Base-by-base conservation (phyloP, 1,284 basidiomycete species). In the Gastroboletus turbinatus region DNA sequence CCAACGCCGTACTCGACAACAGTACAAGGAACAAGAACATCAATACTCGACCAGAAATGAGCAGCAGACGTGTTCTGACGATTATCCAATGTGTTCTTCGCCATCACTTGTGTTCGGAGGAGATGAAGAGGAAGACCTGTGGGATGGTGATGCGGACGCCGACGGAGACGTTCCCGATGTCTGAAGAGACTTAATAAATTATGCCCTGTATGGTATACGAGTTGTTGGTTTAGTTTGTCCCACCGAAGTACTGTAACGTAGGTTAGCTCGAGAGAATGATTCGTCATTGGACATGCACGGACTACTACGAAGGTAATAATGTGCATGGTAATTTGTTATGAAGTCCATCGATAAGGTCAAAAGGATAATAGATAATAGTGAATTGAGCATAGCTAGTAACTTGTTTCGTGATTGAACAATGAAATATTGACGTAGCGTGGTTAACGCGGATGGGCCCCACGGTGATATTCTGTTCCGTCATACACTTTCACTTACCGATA, bases 1-100 rank as follows among this genome's bases (percentile, higher is more conserved):
- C 19, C 81, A 81, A 58, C 86, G 94, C 30, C 82, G 82, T 50
- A 84, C 83, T 21, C 68, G 76, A 40, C 67, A 76, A 48, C 81
- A 87, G 57, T 73, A 78, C 17, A 57, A 68, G 14, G 62, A 69
- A 11, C 69, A 74, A 56, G 63, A 62, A 9, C 49, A 53, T 25
- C 55, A 48, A 47, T 44, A 50, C 27, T 57, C 49, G 21, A 47
- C 50, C 23, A 29, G 21, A 50, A 29, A 48, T 29, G 64, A 60
- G 7, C 53, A 58, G 30, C 57, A 52, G 17, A n/a, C 68, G 7
- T 50, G 63, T 72, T 74, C 61, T 44, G 60, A 62, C 13, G 63
- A 60, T 56, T 57, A 62, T 54, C 61, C 60, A 14, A 72, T 72
- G 63, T 59, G 53, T 52, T 66, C 56, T 29, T 68, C 68, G 32